A percentile compares a stretch with the other conserved stretches of the same genome.
Evolutionary conservation across 495 filamentous ascomycete genomes (phyloP).

Genomic region (Tuber melanosporum): DNA sequence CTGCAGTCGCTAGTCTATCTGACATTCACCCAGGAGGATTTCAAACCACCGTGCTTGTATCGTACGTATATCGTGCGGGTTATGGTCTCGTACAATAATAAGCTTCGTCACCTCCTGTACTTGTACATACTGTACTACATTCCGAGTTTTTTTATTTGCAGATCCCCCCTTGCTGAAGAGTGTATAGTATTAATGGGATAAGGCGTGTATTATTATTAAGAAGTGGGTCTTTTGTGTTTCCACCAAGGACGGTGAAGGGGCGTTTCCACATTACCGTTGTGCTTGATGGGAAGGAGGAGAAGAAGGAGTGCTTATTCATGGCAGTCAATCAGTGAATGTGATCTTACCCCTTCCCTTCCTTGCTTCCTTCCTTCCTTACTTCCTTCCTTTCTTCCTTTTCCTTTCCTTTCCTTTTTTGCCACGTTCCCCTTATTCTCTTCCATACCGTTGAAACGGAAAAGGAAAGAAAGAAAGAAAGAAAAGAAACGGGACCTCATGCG

Average conservation of each 20-base stretch:
- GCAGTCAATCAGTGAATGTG: not conserved
- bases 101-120: no score
- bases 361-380: not conserved
- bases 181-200: not conserved
- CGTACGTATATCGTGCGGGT: not conserved
- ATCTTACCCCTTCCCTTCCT: not conserved
- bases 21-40: not conserved
- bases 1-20: not conserved
- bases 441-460: not conserved
- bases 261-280: not conserved
- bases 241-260: not conserved
- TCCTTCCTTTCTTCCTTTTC: not conserved
- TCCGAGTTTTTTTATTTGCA: not conserved
- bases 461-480: not conserved
- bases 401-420: not conserved
- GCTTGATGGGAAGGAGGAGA: not conserved
- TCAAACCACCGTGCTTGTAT: not conserved
- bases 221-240: not conserved
- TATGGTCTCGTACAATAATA: not conserved
- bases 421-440: not conserved
- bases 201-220: not conserved
- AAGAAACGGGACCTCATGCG: not conserved
- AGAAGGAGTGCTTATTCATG: not conserved
- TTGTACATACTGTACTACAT: not conserved
- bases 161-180: not conserved